These are phyloP conservation scores for Candida chilensis DNA, from an alignment of 805 yeast species.

Conservation along the genomic window DNA sequence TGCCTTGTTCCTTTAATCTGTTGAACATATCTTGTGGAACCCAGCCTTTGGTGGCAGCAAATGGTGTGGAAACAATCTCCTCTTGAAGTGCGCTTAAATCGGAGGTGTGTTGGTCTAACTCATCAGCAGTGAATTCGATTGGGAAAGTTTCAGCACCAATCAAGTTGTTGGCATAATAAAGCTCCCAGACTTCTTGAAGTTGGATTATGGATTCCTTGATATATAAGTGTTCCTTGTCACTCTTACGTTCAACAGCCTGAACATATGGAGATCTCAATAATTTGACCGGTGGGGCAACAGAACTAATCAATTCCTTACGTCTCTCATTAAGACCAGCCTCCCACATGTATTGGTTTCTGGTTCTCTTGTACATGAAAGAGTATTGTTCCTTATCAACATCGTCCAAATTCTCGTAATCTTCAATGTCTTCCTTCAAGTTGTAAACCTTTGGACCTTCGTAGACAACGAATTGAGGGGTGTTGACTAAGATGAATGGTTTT, in stretches of 20 bases:
- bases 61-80: slow-evolving; percentile 63
- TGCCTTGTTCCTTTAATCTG: slow-evolving; percentile 56
- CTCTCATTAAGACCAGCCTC: slow-evolving; percentile 64
- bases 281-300: slow-evolving; percentile 81
- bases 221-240: slow-evolving; percentile 48
- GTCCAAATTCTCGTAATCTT: slow-evolving; percentile 54
- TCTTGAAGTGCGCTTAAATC: slow-evolving; percentile 61
- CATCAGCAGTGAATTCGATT: slow-evolving; percentile 46
- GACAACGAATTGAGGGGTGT: slow-evolving; percentile 75
- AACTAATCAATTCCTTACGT: slow-evolving; percentile 60
- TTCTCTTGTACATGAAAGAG: slow-evolving; percentile 78
- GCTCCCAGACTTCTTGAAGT: slow-evolving; percentile 60
- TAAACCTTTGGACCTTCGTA: slow-evolving; percentile 87
- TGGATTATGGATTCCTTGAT: slow-evolving; percentile 62
- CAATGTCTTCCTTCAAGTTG: slow-evolving; percentile 65
- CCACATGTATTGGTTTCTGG: slow-evolving; percentile 88
- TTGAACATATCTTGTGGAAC: slow-evolving; percentile 90
- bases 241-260: slow-evolving; percentile 50
- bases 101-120: slow-evolving; percentile 46
- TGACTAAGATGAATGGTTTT: slow-evolving; percentile 74
- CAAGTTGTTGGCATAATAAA: slow-evolving; percentile 48
- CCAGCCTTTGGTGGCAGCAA: slow-evolving; percentile 91
- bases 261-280: slow-evolving; percentile 56
- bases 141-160: slow-evolving; percentile 50
- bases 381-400: slow-evolving; percentile 74